Percentiles rank a stretch among this genome's conserved stretches.
Evolutionary conservation across 148 eudicot species (phyloP).

Genomic region (Spergularia marina): DNA sequence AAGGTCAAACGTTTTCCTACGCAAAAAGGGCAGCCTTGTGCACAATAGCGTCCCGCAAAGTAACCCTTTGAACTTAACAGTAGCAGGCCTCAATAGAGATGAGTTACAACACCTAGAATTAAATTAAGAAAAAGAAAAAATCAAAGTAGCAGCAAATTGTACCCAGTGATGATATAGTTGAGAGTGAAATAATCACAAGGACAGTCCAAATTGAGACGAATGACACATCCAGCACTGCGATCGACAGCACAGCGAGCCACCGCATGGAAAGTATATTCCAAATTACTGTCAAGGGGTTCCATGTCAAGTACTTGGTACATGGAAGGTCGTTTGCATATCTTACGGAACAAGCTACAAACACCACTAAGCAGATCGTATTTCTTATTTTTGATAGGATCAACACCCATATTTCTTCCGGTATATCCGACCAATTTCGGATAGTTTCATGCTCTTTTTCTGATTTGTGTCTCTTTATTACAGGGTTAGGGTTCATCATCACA

Average conservation of each 20-base stretch:
- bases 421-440: not conserved
- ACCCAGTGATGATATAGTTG: constrained; percentile 26
- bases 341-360: constrained; percentile 20
- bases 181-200: constrained; percentile 33
- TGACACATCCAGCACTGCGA: constrained; percentile 38
- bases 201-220: constrained; percentile 28
- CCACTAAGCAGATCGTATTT: constrained; percentile 22
- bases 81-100: too few species aligned
- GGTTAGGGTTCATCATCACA: too few species aligned
- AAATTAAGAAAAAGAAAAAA: too few species aligned
- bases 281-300: constrained; percentile 4
- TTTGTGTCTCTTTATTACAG: too few species aligned
- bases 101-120: too few species aligned
- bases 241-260: constrained; percentile 40
- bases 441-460: too few species aligned
- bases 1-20: too few species aligned
- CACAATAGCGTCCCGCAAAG: too few species aligned
- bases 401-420: constrained; percentile 23
- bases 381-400: constrained; percentile 17
- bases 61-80: too few species aligned
- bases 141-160: too few species aligned
- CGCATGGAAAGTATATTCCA: constrained; percentile 15
- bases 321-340: constrained; percentile 48
- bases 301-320: constrained; percentile 49
- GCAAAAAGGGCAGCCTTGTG: too few species aligned